phyloP scores from a whole-genome alignment of 1,139 yeast species.

The Taiozyma sp. region DNA sequence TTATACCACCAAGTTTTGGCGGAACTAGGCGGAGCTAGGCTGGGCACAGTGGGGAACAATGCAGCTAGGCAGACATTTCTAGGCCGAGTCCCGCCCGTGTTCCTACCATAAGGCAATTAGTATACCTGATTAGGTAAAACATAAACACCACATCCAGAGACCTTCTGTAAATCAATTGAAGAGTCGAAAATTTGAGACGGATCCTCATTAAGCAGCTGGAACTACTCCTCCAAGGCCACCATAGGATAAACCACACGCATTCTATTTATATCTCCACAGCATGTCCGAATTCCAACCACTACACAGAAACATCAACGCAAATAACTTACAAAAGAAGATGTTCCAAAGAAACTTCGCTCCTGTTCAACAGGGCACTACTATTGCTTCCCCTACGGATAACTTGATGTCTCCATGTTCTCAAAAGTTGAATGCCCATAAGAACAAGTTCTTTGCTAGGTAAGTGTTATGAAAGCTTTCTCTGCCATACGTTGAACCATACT shows the following conservation, averaged over 20 bases:
- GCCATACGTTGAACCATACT: not conserved
- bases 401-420: slow-evolving; percentile 53
- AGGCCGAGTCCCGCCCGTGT: not conserved
- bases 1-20: no score
- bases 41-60: no score
- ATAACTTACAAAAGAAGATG: slow-evolving; percentile 16
- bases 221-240: no score
- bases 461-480: slow-evolving; percentile 1
- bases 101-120: not conserved
- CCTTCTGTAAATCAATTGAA: not conserved
- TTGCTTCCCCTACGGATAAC: slow-evolving; percentile 55
- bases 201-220: not conserved
- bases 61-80: not conserved
- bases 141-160: slow-evolving; percentile 1
- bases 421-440: slow-evolving; percentile 44
- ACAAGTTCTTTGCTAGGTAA: slow-evolving; percentile 30
- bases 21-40: no score
- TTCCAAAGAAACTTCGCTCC: slow-evolving; percentile 15
- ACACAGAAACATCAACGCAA: slow-evolving; percentile 16
- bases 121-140: slow-evolving; percentile 7
- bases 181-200: not conserved
- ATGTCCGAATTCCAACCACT: slow-evolving; percentile 24
- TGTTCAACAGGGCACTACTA: slow-evolving; percentile 16
- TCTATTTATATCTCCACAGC: not conserved
- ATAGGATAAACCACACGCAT: no score